Evolutionary conservation across 176 grass and related monocot species (phyloP).

Genomic region (Zoysia pacifica): DNA sequence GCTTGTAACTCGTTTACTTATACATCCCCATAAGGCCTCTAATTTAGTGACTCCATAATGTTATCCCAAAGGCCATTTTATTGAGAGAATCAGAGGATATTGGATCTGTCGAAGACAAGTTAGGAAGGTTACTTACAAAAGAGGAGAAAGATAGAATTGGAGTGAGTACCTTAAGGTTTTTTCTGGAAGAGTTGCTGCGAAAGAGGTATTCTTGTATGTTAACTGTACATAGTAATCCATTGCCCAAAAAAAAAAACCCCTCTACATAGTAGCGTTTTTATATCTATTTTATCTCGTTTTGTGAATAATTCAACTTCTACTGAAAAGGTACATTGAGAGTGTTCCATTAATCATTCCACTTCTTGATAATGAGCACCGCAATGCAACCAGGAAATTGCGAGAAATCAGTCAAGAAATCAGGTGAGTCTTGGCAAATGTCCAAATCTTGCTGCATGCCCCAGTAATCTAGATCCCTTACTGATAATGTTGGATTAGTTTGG

Average conservation of each 20-base stretch:
- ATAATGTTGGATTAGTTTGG: not conserved
- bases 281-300: slow-evolving; percentile 12
- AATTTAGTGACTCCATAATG: slow-evolving; percentile 3
- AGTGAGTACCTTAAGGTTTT: slow-evolving; percentile 73
- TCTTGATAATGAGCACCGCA: slow-evolving; percentile 75
- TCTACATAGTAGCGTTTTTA: slow-evolving; percentile 13
- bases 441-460: not conserved
- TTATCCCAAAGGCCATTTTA: slow-evolving; percentile 61
- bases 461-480: not conserved
- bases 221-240: not conserved
- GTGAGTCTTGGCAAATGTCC: slow-evolving; percentile 36
- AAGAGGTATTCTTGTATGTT: slow-evolving; percentile 69
- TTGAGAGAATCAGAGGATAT: slow-evolving; percentile 82
- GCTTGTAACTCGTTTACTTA: not conserved
- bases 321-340: slow-evolving; percentile 75
- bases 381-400: slow-evolving; percentile 61
- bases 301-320: slow-evolving; percentile 29
- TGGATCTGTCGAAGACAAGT: slow-evolving; percentile 74
- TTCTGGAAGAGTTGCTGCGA: slow-evolving; percentile 85
- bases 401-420: slow-evolving; percentile 78
- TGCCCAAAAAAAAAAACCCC: not conserved
- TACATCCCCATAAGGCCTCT: slow-evolving; percentile 10
- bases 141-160: slow-evolving; percentile 80
- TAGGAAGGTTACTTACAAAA: slow-evolving; percentile 73
- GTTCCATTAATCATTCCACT: slow-evolving; percentile 88